Evolutionary conservation across 2,329 filamentous ascomycete species (phyloP), one percentile per base, ranked within the genome.

Genomic region (Apiospora hydei): DNA sequence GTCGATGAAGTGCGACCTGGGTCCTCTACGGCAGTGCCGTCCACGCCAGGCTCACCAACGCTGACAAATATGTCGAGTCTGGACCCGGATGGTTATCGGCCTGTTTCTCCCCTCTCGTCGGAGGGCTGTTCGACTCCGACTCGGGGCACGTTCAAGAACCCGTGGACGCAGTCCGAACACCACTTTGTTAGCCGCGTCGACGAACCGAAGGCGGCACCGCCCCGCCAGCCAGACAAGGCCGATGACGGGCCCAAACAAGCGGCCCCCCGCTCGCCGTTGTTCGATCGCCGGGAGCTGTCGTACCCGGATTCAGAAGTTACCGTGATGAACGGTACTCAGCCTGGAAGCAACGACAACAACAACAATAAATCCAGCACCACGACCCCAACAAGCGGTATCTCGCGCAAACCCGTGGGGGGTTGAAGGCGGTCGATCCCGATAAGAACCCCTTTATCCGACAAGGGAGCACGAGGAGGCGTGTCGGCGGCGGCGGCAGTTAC

Each of bases 261-360:
- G 16, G 30, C 6, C 34, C 26, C 26, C 26, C 57, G 57, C 21
- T 21, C 57, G 57, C 57, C 57, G 10, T 41, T 64, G 34, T 64
- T 64, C 5, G 57, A 64, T n/a, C 57, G 57, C 14, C 57, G 57
- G 3, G 30, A 41, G 34, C 34, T 64, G 30, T 10, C 10, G 34
- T 64, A 64, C 34, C 57, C 57, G 18, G 57, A 64, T 10, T 64
- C 57, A 34, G 57, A 64, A 13, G 34, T 41, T 3, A 64, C 51
- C 14, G 14, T 7, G 13, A 14, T 38, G 16, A 18, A n/a, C 5
- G 7, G 5, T 11, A 7, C n/a, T 6, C 18, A n/a, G 7, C 21
- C 41, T 11, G 30, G 8, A 18, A 24, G 7, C 13, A 8, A 57
- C 24, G 7, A 64, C 34, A 11, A n/a, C 30, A 13, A n/a, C 13